Conservation (phyloP, 108 stramenopile genomes). For the Stephanodiscus triporus region DNA sequence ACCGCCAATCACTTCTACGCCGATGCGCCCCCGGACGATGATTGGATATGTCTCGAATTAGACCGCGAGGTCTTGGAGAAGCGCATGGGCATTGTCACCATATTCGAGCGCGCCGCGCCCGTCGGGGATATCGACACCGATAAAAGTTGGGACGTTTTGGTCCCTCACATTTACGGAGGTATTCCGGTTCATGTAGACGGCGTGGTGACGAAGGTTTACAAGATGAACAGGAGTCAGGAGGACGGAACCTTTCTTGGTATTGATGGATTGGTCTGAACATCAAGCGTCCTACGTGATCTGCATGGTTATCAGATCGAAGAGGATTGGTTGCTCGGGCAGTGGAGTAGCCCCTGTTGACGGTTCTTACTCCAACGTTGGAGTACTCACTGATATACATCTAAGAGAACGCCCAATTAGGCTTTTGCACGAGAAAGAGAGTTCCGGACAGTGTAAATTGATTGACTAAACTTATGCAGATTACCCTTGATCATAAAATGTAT, state of each 20-base stretch:
- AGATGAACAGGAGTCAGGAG: constrained; percentile 60
- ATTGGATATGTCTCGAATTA: constrained; percentile 88
- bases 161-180: constrained; percentile 87
- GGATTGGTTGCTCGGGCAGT: too few relatives aligned
- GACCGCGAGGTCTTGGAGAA: constrained; percentile 46
- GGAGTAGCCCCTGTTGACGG: too few relatives aligned
- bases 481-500: too few relatives aligned
- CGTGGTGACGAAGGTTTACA: constrained; percentile 63
- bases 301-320: too few relatives aligned
- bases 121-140: constrained; percentile 61
- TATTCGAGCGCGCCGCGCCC: constrained; percentile 71
- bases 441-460: too few relatives aligned
- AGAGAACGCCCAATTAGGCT: too few relatives aligned
- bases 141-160: constrained; percentile 52
- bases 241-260: constrained; percentile 73
- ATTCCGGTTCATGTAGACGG: constrained; percentile 64
- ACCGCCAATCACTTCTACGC: constrained; percentile 90
- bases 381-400: too few relatives aligned
- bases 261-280: constrained; percentile 47
- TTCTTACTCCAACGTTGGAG: too few relatives aligned
- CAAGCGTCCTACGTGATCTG: not conserved
- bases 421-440: too few relatives aligned
- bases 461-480: too few relatives aligned
- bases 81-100: constrained; percentile 65
- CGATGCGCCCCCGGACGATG: constrained; percentile 29